Base-by-base conservation (phyloP, 257 asterid genomes). In the Thymus quinquecostatus region DNA sequence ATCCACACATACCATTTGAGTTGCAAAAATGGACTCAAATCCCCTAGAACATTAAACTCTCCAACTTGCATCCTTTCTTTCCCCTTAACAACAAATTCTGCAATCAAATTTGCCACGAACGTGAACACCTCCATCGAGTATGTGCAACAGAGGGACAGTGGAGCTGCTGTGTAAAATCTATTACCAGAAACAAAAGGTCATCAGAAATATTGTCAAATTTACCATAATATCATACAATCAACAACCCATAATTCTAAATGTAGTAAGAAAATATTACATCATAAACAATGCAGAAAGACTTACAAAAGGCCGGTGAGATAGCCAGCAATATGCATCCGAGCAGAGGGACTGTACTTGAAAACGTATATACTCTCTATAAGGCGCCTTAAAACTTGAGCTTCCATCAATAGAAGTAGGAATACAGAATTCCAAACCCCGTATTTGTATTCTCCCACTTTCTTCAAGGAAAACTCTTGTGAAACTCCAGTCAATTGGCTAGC, bases 161-260 rank as follows among this genome's bases (percentile, higher is more conserved):
- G 97, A 70, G 90, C 96, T 71, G 92, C 96, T 65, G 88, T 78
- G 71, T 95, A 92, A 79, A 85, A 95, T 73, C 99, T 95, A 72
- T 59, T 38, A 56, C 77, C 78, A 81, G 66, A 72, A 83, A 78
- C 65, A 80, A 10, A 68, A 40, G 11, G 11, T 58, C 27, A 70
- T 77, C 51, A 74, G 77, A 66, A 12, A n/a, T n/a, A 63, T 45
- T 27, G 28, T 38, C 41, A 4, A 38, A 38, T 38, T 38, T 38
- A 38, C 41, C 41, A 38, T 38, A 60, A 45, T 48, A 47, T 63
- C 60, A 4, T 11, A 34, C 50, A 75, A 68, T 34, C 28, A 56
- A n/a, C 49, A 75, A 51, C 43, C 29, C 56, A 54, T 11, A 45
- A 12, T 21, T 69, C 27, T 48, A 51, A 14, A 44, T 34, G 41